Evolutionary conservation across 2,329 filamentous ascomycete genomes (phyloP), one percentile per base, ranked within the genome.

Genomic region (Colletotrichum lini): DNA sequence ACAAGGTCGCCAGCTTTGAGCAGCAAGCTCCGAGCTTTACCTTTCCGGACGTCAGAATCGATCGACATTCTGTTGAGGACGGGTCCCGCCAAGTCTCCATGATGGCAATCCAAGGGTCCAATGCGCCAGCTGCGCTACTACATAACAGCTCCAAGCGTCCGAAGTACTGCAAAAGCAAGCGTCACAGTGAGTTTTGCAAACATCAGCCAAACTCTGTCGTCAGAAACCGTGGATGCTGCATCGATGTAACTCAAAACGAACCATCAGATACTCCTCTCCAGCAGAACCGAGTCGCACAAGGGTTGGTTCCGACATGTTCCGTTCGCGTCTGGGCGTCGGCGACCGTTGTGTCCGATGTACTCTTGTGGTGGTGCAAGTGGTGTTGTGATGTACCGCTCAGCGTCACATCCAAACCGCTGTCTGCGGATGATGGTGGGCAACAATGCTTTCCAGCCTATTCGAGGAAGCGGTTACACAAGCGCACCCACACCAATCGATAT

Each of bases 161-260:
- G 21, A 67, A 63, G 52, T 16, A 45, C 38, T 45, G 45, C 45
- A 57, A 53, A 71, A 67, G 57, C 18, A 71, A 62, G 57, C 44
- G 23, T 50, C 44, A 56, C 21, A 49, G 23, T 30, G 23, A 35
- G 35, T 47, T 70, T 49, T 30, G 57, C 49, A 57, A 60, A 62
- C 56, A 57, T 67, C 64, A 58, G 54, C 35, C 64, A 67, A 57
- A 67, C 50, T 67, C 44, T 62, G 44, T 67, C 64, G n/a, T 62
- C 56, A 44, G 49, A 70, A 52, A 52, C n/a, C 57, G 58, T 71
- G 68, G 57, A 56, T 47, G 57, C 21, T 44, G 42, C 30, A 53
- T 63, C 18, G 26, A 67, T 49, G 64, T 61, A 57, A 67, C 63
- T 49, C 30, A n/a, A 13, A n/a, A 23, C 16, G 44, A 30, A 30